Percentiles rank a stretch among this genome's conserved stretches.
Evolutionary conservation across 1,284 basidiomycete species (phyloP).

Genomic region (Leccinum fuscescens): DNA sequence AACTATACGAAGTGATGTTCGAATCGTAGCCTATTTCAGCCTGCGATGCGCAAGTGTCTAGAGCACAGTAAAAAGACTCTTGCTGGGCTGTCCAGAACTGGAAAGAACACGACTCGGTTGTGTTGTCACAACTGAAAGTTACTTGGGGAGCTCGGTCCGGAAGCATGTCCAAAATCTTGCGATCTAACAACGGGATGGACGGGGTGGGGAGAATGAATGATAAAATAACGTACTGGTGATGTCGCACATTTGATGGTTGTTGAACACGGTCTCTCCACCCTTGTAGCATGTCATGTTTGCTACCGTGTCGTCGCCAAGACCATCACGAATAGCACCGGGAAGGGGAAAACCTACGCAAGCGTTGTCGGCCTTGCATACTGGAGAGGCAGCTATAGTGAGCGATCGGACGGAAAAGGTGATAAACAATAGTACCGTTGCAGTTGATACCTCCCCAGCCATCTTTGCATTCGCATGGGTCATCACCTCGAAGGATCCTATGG

Average conservation of each 20-base stretch:
- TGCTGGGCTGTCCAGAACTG: slow-evolving; percentile 96
- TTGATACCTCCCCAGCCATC: slow-evolving; percentile 96
- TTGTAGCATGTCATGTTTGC: slow-evolving; percentile 92
- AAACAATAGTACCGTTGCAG: slow-evolving; percentile 75
- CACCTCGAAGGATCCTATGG: slow-evolving; percentile 76
- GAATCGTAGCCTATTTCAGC: slow-evolving; percentile 54
- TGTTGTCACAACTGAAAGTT: slow-evolving; percentile 83
- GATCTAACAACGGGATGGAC: slow-evolving; percentile 49
- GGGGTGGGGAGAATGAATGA: neutral
- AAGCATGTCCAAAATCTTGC: slow-evolving; percentile 87
- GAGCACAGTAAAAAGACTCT: slow-evolving; percentile 94
- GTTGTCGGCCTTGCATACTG: slow-evolving; percentile 82
- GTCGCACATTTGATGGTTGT: slow-evolving; percentile 96
- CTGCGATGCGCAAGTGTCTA: slow-evolving; percentile 65
- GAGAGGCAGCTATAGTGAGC: neutral
- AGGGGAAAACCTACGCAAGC: slow-evolving; percentile 79
- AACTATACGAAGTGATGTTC: slow-evolving; percentile 77
- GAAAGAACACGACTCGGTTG: slow-evolving; percentile 74
- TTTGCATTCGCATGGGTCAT: slow-evolving; percentile 83
- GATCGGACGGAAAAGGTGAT: neutral
- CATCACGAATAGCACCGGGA: slow-evolving; percentile 44
- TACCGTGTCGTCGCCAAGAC: slow-evolving; percentile 43
- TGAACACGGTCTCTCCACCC: slow-evolving; percentile 87
- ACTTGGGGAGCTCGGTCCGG: slow-evolving; percentile 89
- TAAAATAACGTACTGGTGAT: slow-evolving; percentile 77